phyloP scores from a whole-genome alignment of 1,139 yeast genomes.

The Saccharomyces hybrid region DNA sequence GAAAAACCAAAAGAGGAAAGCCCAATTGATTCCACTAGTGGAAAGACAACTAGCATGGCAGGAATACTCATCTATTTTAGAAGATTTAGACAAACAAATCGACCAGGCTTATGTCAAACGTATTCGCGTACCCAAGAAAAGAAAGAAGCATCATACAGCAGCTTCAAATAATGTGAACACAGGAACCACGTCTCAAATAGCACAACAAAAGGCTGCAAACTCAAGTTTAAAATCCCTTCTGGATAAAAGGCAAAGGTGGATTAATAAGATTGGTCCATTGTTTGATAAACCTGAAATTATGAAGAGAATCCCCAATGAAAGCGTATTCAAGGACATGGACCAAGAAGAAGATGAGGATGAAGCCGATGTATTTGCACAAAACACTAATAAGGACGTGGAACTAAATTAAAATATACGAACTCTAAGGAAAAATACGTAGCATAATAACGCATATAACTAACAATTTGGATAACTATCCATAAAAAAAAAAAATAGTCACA shows the following conservation, averaged over 20 bases:
- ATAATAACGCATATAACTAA: background rate
- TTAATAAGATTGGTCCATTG: constrained; percentile 76
- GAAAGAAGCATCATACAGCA: constrained; percentile 47
- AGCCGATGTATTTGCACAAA: constrained; percentile 25
- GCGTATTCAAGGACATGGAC: constrained; percentile 52
- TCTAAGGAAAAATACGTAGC: background rate
- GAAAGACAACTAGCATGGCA: constrained; percentile 93
- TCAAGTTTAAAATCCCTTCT: constrained; percentile 70
- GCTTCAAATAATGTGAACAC: constrained; percentile 22
- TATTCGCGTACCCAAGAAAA: constrained; percentile 72
- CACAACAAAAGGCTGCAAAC: constrained; percentile 51
- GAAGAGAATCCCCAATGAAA: constrained; percentile 64
- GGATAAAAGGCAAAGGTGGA: constrained; percentile 87
- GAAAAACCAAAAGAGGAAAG: constrained; percentile 61
- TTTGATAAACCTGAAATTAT: constrained; percentile 62
- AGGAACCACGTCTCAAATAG: constrained; percentile 34
- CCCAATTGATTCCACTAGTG: constrained; percentile 59
- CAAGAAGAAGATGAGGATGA: constrained; percentile 43
- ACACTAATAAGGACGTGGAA: constrained; percentile 29
- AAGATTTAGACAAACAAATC: constrained; percentile 91
- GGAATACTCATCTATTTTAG: constrained; percentile 81
- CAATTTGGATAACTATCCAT: background rate
- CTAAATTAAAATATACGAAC: background rate
- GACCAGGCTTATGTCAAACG: constrained; percentile 90
- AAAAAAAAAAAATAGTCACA: background rate